Percentiles rank a stretch among this genome's conserved stretches.
Conservation (phyloP, 306 rosid species). For the Hippophae gyantsensis region DNA sequence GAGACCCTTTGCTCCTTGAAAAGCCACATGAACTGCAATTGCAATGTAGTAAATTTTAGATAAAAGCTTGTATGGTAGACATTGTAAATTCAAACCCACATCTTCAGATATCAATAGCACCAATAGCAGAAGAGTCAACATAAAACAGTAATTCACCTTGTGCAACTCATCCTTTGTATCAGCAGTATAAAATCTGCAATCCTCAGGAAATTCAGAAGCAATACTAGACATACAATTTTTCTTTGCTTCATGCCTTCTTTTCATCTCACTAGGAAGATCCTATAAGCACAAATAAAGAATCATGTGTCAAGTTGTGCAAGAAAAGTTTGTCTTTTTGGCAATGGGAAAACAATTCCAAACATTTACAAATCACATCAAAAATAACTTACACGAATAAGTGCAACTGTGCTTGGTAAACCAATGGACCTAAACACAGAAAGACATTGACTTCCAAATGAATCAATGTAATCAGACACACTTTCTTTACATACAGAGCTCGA, state of each 20-base stretch:
- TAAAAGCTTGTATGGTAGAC: too few species aligned
- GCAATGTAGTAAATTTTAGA: background rate
- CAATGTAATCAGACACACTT: constrained; percentile 50
- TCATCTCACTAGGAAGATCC: constrained; percentile 71
- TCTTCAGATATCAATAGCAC: background rate
- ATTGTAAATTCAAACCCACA: too few species aligned
- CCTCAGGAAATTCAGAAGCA: constrained; percentile 80
- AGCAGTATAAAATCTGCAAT: constrained; percentile 74
- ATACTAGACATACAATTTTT: constrained; percentile 60
- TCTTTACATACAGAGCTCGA: constrained; percentile 38
- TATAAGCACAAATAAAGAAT: constrained; percentile 21
- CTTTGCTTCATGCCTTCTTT: constrained; percentile 63
- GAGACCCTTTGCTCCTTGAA: constrained; percentile 84
- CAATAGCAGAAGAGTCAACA: background rate
- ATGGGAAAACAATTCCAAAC: too few species aligned
- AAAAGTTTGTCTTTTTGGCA: background rate
- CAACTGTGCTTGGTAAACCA: constrained; percentile 88
- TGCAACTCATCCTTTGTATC: constrained; percentile 85
- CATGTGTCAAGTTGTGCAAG: constrained; percentile 2
- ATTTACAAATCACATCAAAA: too few species aligned
- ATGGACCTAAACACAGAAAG: constrained; percentile 85
- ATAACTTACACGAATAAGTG: constrained; percentile 67
- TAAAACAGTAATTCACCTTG: constrained; percentile 44
- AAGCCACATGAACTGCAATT: constrained; percentile 80
- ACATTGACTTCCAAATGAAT: constrained; percentile 84